Percentiles rank a stretch among this genome's conserved stretches.
These are phyloP conservation scores for Corymbia citriodora DNA, from an alignment of 441 rosid genomes.

Conservation along the genomic window DNA sequence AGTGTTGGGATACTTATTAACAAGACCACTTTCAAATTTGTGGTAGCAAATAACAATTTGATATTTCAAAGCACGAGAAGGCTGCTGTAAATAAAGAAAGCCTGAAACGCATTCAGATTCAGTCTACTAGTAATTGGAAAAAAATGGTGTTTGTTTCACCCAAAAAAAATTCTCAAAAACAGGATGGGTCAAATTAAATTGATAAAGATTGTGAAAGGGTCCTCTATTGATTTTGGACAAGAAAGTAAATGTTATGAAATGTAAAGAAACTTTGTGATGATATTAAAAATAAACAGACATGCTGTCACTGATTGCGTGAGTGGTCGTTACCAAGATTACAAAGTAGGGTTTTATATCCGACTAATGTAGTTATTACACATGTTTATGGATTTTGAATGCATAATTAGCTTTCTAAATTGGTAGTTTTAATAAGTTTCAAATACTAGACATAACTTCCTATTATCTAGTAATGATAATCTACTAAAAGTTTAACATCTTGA, in stretches of 20 bases:
- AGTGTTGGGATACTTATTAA: neutral
- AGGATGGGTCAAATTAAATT: neutral
- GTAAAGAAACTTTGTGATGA: neutral
- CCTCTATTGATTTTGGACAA: neutral
- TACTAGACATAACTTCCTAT: neutral
- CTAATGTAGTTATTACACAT: neutral
- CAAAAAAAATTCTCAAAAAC: neutral
- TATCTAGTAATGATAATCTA: neutral
- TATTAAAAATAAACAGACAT: neutral
- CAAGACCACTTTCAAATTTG: neutral
- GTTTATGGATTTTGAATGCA: neutral
- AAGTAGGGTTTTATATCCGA: neutral
- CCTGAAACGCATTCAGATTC: neutral
- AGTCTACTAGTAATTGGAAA: neutral
- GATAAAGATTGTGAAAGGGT: neutral
- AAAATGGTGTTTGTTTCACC: neutral
- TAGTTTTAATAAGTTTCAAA: too few relatives aligned
- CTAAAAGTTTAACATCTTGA: neutral
- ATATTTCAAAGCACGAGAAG: neutral
- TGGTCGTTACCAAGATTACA: neutral
- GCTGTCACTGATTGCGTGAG: neutral
- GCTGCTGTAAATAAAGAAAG: neutral
- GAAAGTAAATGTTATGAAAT: neutral
- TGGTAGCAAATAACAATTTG: neutral
- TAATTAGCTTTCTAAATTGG: neutral